Evolutionary conservation across 306 rosid genomes (phyloP), one percentile per base, ranked within the genome.

Genomic region (Cicer bijugum): DNA sequence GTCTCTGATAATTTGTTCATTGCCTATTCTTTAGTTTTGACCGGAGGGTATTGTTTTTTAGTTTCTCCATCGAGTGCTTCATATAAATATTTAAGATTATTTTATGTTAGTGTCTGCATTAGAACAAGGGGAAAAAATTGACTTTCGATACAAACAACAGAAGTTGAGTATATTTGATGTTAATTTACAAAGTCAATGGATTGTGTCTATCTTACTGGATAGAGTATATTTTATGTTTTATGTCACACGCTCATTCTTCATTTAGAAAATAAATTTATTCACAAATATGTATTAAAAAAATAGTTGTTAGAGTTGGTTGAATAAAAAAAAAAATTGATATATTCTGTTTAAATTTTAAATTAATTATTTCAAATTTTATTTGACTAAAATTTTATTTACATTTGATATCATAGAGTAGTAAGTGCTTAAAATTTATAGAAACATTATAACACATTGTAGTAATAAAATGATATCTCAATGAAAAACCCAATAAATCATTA

Each of bases 1-100:
- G 28, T 2, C 15, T 17, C 53, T 65, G 39, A 45, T 12, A 64
- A 42, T 91, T 60, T 75, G 72, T 81, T 66, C 75, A 67, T 14
- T 72, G 51, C 52, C 59, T 73, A 56, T 50, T 50, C 46, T 40
- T 44, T 56, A 33, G 63, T 12, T 58, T 58, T 58, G 62, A 70
- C 35, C 20, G 9, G 11, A 60, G 57, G 23, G 28, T n/a, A 52
- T 56, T 58, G 9, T 64, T 58, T 79, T 63, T 28, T 3, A 28
- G 4, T 28, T 28, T 47, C 11, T 56, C 50, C 50, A 8, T 6
- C 0, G 15, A 59, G 23, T 50, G 63, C 67, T 72, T 59, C 19
- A 14, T 8, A 38, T 44, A 17, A 19, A 16, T 17, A n/a, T 19
- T 40, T 9, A 28, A 4, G 8, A 63, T 20, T 43, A 39, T 53